Evolutionary conservation across 352 stramenopile species (phyloP), one percentile per base, ranked within the genome.

Genomic region (Phytophthora parvispora): DNA sequence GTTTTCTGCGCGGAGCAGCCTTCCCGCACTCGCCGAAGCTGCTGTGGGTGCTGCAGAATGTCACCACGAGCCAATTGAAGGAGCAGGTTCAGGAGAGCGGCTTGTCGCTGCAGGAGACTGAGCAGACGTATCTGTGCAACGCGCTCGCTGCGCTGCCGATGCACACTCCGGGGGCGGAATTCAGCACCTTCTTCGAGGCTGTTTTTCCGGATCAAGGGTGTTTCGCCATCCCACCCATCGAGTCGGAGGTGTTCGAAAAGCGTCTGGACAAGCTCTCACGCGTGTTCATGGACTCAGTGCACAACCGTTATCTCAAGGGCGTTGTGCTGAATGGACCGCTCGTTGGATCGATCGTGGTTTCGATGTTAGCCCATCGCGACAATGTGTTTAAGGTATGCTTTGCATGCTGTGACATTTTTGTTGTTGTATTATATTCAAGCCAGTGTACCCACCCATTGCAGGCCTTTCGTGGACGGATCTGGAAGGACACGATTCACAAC

Each of bases 401-500:
- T 53, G 28, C 1, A 31, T 38, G 16, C 8, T 10, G 55, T 16
- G 40, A n/a, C 27, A 7, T 6, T 25, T 12, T 4, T 36, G 18
- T 69, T 47, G 45, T 24, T 28, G 3, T 25, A 42, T 34, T 24
- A 16, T n/a, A 7, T 16, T 69, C 32, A 53, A 24, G 1, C 4
- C 8, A 20, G 49, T 56, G 29, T 45, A 13, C 7, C 4, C 40
- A 20, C 40, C 12, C 25, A 62, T 15, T 12, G 47, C 42, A 94
- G 87, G 86, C 76, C 18, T 95, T 95, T 36, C 75, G 71, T 3
- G 83, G 86, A 0, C 74, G 75, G 24, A 80, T 94, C 42, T 95
- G 87, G 86, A 89, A 91, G 58, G 84, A 93, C 10, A 86, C 81
- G 27, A 90, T 95, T 56, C 79, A 92, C 63, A 92, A 93, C 34